Conservation (phyloP, 1,139 yeast species). For the Protomyces inundatus region DNA sequence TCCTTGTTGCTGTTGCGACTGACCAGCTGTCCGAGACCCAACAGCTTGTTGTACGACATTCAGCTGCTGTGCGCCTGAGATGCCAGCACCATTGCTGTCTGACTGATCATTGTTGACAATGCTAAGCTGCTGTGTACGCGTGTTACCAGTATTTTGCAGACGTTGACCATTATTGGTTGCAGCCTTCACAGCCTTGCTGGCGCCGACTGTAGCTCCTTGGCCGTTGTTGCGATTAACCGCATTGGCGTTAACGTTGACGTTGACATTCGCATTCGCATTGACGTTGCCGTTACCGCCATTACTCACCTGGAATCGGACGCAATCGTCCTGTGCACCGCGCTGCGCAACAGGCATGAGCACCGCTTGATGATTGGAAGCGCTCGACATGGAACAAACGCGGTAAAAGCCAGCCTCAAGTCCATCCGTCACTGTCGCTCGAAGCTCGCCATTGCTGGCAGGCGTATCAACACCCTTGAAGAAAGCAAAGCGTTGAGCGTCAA, state of each 20-base stretch:
- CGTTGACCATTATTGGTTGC: not conserved
- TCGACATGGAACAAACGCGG: conserved; percentile 6
- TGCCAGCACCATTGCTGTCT: no score
- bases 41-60: not conserved
- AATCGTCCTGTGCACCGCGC: not conserved
- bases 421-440: not conserved
- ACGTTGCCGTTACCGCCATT: not conserved
- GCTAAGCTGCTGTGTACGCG: no score
- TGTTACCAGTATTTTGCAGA: no score
- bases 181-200: not conserved
- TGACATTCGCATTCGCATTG: not conserved
- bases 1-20: not conserved
- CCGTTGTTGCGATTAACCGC: not conserved
- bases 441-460: not conserved
- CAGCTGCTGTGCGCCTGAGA: not conserved
- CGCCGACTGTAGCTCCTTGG: not conserved
- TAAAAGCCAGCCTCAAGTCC: not conserved
- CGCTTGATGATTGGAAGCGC: not conserved
- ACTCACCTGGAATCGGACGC: not conserved
- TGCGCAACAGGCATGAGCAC: not conserved
- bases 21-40: no score
- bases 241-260: not conserved
- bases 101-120: no score
- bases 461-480: conserved; percentile 6
- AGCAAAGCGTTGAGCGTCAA: conserved; percentile 1